Base-by-base conservation (phyloP, 1,284 basidiomycete species). In the Exobasidium rhododendri region DNA sequence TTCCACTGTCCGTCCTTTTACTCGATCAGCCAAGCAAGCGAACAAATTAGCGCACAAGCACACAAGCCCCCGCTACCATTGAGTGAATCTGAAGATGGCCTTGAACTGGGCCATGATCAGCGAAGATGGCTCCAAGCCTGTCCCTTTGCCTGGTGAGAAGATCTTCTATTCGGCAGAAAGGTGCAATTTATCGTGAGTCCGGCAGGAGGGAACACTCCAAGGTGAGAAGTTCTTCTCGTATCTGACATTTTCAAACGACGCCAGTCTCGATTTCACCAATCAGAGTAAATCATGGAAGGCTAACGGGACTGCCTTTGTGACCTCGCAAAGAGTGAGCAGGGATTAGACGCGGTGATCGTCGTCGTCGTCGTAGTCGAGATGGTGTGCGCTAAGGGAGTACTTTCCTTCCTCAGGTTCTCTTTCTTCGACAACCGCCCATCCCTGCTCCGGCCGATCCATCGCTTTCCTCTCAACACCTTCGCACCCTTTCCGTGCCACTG, bases 71-170 rank as follows among this genome's bases (percentile, higher is more conserved):
- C n/a, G n/a, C n/a, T n/a, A n/a, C n/a, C n/a, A n/a, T n/a, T n/a
- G n/a, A n/a, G n/a, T n/a, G n/a, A n/a, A n/a, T n/a, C n/a, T n/a
- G 4, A 56, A 7, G n/a, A 74, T 74, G 71, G 70, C 73, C 22
- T 63, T 74, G 55, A 74, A 74, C 55, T 74, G 73, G 73, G 73
- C 69, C 6, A 70, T 68, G 67, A 65, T 72, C 43, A 69, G 61
- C 51, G 58, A 61, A n/a, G 49, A 58, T 3, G 68, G 68, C 35
- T 61, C 58, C 46, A 59, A 56, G 28, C 73, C 73, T 2, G 53
- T 73, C 13, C 73, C 73, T 26, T 66, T 74, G 7, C 69, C 69
- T 28, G 62, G 68, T 10, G 73, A 74, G 56, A 49, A 65, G 43
- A 53, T 73, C 43, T 59, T 69, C 3, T 61, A 53, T 40, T 56